These are phyloP conservation scores for Candida sp. DNA, from an alignment of 1,139 yeast genomes.

Conservation along the genomic window DNA sequence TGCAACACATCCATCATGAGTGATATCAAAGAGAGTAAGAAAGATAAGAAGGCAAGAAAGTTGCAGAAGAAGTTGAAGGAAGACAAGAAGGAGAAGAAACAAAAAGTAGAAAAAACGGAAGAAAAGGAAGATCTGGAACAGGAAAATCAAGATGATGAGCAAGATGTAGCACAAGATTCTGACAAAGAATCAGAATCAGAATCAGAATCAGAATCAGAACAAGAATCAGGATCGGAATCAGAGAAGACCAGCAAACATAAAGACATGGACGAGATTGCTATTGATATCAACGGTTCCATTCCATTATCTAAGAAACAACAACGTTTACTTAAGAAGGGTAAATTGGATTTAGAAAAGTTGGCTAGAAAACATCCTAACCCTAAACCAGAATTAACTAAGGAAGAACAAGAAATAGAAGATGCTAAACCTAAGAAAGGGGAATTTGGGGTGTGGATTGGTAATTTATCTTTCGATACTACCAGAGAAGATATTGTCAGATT, in stretches of 20 bases:
- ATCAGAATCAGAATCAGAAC: constrained; percentile 8
- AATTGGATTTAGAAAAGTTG: constrained; percentile 56
- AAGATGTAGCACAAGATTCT: constrained; percentile 6
- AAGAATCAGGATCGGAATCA: constrained; percentile 4
- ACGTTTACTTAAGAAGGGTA: constrained; percentile 81
- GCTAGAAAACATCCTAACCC: constrained; percentile 49
- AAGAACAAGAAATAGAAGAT: constrained; percentile 21
- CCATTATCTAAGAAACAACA: constrained; percentile 93
- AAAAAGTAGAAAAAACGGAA: constrained; percentile 14
- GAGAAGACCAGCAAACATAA: constrained; percentile 6
- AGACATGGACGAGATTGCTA: constrained; percentile 62
- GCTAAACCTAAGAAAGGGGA: constrained; percentile 40
- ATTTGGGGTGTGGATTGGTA: constrained; percentile 93
- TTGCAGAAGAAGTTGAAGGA: constrained; percentile 19
- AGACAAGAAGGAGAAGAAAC: constrained; percentile 6
- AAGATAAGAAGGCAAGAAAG: constrained; percentile 26
- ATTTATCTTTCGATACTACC: constrained; percentile 80
- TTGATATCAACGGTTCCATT: constrained; percentile 70
- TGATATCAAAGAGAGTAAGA: constrained; percentile 18
- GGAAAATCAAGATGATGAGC: constrained; percentile 11
- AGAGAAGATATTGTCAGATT: constrained; percentile 71
- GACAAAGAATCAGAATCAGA: too few relatives aligned
- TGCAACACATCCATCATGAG: constrained; percentile 4
- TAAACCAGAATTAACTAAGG: constrained; percentile 29
- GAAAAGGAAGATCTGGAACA: constrained; percentile 17